Evolutionary conservation across 352 stramenopile species (phyloP), one percentile per base, ranked within the genome.

Genomic region (Elongisporangium anandrum): DNA sequence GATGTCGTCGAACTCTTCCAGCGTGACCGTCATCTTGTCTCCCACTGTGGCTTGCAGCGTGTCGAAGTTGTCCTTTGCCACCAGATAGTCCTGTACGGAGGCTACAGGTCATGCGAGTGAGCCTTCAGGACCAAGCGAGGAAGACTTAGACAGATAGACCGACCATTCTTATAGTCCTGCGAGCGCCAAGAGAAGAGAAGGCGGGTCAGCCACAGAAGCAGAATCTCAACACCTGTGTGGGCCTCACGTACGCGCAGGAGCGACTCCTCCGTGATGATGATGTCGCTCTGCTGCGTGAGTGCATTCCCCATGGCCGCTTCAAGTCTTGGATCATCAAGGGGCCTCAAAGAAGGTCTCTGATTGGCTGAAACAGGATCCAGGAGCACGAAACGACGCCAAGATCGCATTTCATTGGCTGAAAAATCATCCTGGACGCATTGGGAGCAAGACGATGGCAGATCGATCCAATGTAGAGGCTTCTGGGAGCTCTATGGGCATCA

Each of bases 11-110:
- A 92, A 92, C 52, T 92, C 78, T 5, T 87, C 78, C 8, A 70
- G 63, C 6, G 70, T 88, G 66, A 92, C 61, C 0, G 80, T 84
- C 82, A 89, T 92, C 60, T 89, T 87, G 72, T 92, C 82, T 2
- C 80, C 82, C 16, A 88, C 63, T 1, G 77, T 79, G 9, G 67
- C 72, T 57, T 90, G 80, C 2, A 92, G 70, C 29, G 64, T 60
- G 49, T 88, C 69, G 39, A 88, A 92, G 52, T 86, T 87, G 16
- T 80, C 70, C 38, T 87, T 85, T 4, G 79, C 75, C 8, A 66
- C 60, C 20, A 62, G 19, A 52, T 84, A 88, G 45, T 88, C 77
- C 1, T 69, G 62, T 15, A 77, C 62, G 0, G 69, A 66, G 4
- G 64, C 76, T 82, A 19, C 21, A 26, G 8, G 6, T 26, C 13